Conservation (phyloP, 1,139 yeast genomes). For the Scheffersomyces illinoinensis region DNA sequence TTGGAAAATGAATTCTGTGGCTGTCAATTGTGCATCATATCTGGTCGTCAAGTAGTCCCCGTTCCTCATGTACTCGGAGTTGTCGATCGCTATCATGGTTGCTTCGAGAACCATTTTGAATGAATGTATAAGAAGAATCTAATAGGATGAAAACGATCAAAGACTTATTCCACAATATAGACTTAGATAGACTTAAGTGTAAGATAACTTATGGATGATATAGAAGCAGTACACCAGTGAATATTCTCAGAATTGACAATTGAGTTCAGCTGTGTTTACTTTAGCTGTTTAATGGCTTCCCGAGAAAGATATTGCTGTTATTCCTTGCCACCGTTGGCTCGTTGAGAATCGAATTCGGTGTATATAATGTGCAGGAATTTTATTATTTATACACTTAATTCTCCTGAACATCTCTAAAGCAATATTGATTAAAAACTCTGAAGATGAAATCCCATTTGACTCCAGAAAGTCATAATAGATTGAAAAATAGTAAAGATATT, state of each 20-base stretch:
- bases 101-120: constrained; percentile 86
- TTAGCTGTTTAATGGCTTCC: not conserved
- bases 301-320: not conserved
- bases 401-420: not conserved
- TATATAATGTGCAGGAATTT: not conserved
- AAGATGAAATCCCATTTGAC: not conserved
- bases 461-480: too few species aligned
- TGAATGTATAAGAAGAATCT: not conserved
- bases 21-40: constrained; percentile 89
- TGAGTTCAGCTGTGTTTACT: not conserved
- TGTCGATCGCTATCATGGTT: constrained; percentile 91
- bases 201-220: not conserved
- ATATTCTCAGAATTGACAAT: not conserved
- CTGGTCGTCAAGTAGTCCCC: constrained; percentile 92
- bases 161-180: not conserved
- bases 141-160: not conserved
- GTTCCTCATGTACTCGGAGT: constrained; percentile 93
- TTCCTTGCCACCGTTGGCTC: not conserved
- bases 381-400: not conserved
- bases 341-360: not conserved
- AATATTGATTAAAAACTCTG: not conserved
- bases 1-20: constrained; percentile 87
- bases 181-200: not conserved
- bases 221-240: not conserved
- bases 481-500: too few species aligned